Evolutionary conservation across 352 stramenopile species (phyloP).

Genomic region (Phytophthora parvispora): DNA sequence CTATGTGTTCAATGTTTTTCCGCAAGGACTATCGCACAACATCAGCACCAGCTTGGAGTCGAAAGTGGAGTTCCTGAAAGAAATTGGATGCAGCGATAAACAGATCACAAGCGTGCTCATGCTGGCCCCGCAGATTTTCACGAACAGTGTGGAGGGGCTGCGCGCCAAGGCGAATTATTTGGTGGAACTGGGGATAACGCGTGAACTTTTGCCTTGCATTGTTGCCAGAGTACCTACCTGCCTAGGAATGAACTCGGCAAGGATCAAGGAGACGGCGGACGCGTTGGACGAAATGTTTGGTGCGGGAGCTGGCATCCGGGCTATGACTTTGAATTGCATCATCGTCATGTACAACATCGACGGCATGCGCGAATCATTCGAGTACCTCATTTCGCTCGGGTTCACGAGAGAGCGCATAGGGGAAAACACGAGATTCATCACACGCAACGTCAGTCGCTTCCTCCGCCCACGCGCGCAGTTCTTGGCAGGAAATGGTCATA

Average conservation of each 20-base stretch:
- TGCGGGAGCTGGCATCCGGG: constrained; percentile 2
- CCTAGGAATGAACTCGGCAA: constrained; percentile 35
- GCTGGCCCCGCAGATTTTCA: constrained; percentile 49
- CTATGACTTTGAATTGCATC: constrained; percentile 31
- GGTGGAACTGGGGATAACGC: constrained; percentile 28
- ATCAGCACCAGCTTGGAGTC: constrained; percentile 42
- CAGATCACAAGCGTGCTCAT: constrained; percentile 49
- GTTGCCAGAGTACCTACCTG: constrained; percentile 41
- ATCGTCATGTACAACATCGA: constrained; percentile 55
- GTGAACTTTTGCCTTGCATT: constrained; percentile 36
- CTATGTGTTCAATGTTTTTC: constrained; percentile 58
- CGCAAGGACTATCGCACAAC: constrained; percentile 37
- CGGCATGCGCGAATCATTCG: constrained; percentile 36
- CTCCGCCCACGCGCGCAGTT: constrained; percentile 53
- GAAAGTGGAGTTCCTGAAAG: constrained; percentile 45
- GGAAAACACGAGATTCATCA: constrained; percentile 35
- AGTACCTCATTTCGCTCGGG: constrained; percentile 43
- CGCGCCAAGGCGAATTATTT: constrained; percentile 36
- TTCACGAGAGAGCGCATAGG: constrained; percentile 33
- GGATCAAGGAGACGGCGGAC: constrained; percentile 42
- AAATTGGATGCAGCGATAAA: constrained; percentile 36
- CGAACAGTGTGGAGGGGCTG: constrained; percentile 36
- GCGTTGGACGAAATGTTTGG: constrained; percentile 49
- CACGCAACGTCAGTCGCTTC: constrained; percentile 48
- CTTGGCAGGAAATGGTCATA: constrained; percentile 5